phyloP scores from a whole-genome alignment of 2,329 filamentous ascomycete species.

The Clonostachys rhizophaga region DNA sequence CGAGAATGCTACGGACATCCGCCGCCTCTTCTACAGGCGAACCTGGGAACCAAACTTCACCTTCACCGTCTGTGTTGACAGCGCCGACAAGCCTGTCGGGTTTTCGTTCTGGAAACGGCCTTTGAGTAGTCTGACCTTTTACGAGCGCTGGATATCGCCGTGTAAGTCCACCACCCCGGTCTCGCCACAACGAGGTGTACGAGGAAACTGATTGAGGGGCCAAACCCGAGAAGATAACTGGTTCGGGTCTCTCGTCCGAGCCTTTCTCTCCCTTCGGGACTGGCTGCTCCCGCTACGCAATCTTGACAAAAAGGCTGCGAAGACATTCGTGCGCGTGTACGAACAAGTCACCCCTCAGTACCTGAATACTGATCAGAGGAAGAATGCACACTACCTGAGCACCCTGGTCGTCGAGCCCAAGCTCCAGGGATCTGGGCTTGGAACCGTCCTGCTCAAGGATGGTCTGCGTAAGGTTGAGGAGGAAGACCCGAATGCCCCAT shows the following conservation, averaged over 20 bases:
- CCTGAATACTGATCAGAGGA: conserved; percentile 17
- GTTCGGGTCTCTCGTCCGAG: conserved; percentile 17
- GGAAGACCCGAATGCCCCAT: conserved; percentile 12
- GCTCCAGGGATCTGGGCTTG: conserved; percentile 22
- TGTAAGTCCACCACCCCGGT: conserved; percentile 14
- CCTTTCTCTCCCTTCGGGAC: conserved; percentile 13
- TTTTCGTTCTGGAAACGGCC: conserved; percentile 28
- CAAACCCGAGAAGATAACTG: conserved; percentile 14
- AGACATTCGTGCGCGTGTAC: conserved; percentile 17
- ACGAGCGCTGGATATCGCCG: conserved; percentile 20
- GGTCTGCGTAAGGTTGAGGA: conserved; percentile 18
- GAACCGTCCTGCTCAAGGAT: conserved; percentile 19
- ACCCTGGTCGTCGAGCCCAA: conserved; percentile 21
- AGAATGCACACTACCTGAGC: conserved; percentile 26
- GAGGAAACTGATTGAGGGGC: not conserved
- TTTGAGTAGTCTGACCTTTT: conserved; percentile 12
- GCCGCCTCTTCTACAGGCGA: conserved; percentile 18
- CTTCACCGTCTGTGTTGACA: conserved; percentile 15
- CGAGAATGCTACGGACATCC: conserved; percentile 11
- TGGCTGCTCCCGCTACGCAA: conserved; percentile 14
- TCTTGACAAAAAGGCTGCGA: conserved; percentile 10
- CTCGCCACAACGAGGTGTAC: not conserved
- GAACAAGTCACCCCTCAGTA: conserved; percentile 13
- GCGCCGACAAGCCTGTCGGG: conserved; percentile 10
- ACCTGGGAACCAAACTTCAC: conserved; percentile 24